Evolutionary conservation across 306 rosid species (phyloP).

Genomic region (Rosa multiflora): DNA sequence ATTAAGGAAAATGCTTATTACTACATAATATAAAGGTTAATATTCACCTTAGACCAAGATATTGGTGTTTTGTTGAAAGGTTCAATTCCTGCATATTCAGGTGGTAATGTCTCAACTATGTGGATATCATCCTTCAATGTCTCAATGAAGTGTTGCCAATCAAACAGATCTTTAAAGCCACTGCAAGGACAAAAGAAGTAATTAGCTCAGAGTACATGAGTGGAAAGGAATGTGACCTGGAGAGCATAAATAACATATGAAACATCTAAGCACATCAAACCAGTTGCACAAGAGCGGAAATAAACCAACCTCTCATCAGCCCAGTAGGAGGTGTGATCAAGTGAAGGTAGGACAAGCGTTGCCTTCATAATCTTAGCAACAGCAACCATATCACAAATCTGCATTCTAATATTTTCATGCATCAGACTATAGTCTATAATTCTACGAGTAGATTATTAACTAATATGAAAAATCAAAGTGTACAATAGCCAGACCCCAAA

Average conservation of each 20-base stretch:
- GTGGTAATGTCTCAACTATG: slow-evolving; percentile 78
- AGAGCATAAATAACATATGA: background rate
- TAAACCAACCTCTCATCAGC: slow-evolving; percentile 88
- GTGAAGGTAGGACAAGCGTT: slow-evolving; percentile 93
- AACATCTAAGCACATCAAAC: background rate
- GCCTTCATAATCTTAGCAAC: slow-evolving; percentile 92
- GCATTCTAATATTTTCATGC: slow-evolving; percentile 41
- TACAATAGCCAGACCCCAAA: slow-evolving; percentile 85
- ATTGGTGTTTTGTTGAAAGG: slow-evolving; percentile 82
- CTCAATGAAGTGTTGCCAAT: slow-evolving; percentile 84
- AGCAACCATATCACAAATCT: slow-evolving; percentile 99
- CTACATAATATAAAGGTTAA: slow-evolving; percentile 17
- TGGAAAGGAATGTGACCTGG: background rate
- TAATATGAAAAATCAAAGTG: slow-evolving; percentile 34
- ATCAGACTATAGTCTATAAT: slow-evolving; percentile 43
- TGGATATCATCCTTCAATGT: slow-evolving; percentile 77
- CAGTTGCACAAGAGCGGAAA: slow-evolving; percentile 20
- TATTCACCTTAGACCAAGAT: slow-evolving; percentile 89
- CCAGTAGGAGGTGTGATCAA: slow-evolving; percentile 94
- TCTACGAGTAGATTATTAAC: background rate
- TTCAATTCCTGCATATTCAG: slow-evolving; percentile 61
- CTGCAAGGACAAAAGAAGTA: slow-evolving; percentile 40
- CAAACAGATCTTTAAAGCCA: slow-evolving; percentile 94
- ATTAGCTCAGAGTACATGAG: background rate
- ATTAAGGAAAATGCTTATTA: background rate